These are phyloP conservation scores for Colletotrichum nymphaeae DNA, from an alignment of 2,329 filamentous ascomycete genomes.

Conservation along the genomic window DNA sequence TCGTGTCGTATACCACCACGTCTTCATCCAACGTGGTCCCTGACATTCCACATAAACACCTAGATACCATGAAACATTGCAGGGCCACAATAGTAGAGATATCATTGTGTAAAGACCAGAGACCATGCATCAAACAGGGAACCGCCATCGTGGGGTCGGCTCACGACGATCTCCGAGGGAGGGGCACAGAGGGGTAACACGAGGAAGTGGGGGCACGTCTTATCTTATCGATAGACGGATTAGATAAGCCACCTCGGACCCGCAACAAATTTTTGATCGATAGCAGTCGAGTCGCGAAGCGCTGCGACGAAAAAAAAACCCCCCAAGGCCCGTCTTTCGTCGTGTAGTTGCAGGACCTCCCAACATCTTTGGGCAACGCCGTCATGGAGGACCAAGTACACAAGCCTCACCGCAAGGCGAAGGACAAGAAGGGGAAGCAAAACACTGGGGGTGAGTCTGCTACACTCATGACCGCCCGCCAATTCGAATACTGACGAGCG, in stretches of 20 bases:
- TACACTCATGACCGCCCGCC: neutral
- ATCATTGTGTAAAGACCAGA: neutral
- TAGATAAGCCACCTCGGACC: conserved; percentile 16
- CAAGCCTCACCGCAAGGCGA: conserved; percentile 85
- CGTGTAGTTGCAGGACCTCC: conserved; percentile 15
- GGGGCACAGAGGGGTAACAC: neutral
- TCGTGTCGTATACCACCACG: neutral
- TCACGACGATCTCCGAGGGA: neutral
- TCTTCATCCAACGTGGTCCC: neutral
- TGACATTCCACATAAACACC: neutral
- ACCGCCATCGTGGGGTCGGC: neutral
- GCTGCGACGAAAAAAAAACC: conserved; percentile 4
- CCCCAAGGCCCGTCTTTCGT: neutral
- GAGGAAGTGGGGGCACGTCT: neutral
- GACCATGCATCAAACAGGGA: too few relatives aligned
- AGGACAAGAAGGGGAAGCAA: conserved; percentile 83
- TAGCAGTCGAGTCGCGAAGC: conserved; percentile 25
- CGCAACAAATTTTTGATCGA: conserved; percentile 32
- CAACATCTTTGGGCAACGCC: conserved; percentile 37
- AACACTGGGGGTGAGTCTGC: conserved; percentile 65
- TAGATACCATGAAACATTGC: neutral
- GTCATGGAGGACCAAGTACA: conserved; percentile 86
- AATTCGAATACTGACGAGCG: conserved; percentile 37
- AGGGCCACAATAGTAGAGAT: neutral
- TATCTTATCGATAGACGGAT: conserved; percentile 15